Base-by-base conservation (phyloP, 805 yeast genomes). In the Novakomyces olei region DNA sequence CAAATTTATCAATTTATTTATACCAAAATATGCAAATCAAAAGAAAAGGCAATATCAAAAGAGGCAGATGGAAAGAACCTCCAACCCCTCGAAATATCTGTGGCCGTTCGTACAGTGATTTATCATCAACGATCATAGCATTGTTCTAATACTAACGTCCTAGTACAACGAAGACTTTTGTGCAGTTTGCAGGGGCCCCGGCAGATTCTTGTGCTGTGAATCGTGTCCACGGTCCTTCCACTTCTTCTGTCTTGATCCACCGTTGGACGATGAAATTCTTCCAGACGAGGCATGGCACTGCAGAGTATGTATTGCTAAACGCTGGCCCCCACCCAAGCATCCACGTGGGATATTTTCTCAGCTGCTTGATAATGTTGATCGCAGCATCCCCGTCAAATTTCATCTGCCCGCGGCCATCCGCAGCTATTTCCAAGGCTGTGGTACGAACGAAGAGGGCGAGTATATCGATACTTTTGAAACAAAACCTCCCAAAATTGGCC, bases 251-350 rank as follows among this genome's bases (percentile, higher is more conserved):
- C 66, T 85, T 38, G 75, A 78, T 44, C 96, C 96, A 2, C 96
- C 98, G 0, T 54, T 73, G 22, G 79, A 74, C 42, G 80, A 74
- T 27, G 61, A 65, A 32, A 48, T 63, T 25, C 53, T 79, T 5
- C 96, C 96, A 0, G 91, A 74, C 30, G 93, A 76, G 24, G 74
- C 69, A 39, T 85, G 98, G 98, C 69, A 63, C 41, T 85, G 98
- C 54, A 63, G 64, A 14, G 17, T 10, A 4, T 30, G 27, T 19
- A 19, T 14, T 17, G 39, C 8, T 43, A 36, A 31, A 22, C 39
- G 36, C 30, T 38, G 45, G 24, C 60, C 62, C 8, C 60, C 58
- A 6, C 39, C 41, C 7, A 46, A 49, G n/a, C 44, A 45, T 15
- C 43, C 44, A 6, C 34, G 44, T 33, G 57, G 65, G 5, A 39